phyloP scores from a whole-genome alignment of 805 yeast genomes.

The Scheffersomyces stipitis region DNA sequence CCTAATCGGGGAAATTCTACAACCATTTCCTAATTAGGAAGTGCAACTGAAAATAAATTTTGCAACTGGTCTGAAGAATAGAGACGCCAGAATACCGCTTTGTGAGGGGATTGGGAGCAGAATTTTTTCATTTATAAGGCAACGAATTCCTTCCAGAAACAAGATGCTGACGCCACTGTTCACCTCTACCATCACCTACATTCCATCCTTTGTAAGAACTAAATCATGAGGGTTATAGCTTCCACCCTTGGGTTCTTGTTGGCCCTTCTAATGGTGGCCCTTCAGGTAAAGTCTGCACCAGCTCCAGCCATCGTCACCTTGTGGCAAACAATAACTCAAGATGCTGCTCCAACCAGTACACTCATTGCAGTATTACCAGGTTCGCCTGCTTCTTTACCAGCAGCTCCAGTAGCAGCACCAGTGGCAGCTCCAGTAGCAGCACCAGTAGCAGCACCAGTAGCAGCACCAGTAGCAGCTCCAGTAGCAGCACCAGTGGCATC shows the following conservation, averaged over 20 bases:
- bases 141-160: too few species aligned
- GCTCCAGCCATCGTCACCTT: slow-evolving; percentile 28
- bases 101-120: too few species aligned
- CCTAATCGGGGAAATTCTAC: too few species aligned
- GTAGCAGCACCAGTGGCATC: slow-evolving; percentile 12
- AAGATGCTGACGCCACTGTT: too few species aligned
- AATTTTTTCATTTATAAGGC: too few species aligned
- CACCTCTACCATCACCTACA: too few species aligned
- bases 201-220: too few species aligned
- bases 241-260: background rate
- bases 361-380: background rate
- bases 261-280: background rate
- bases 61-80: too few species aligned
- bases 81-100: too few species aligned
- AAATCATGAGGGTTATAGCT: background rate
- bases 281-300: slow-evolving; percentile 13
- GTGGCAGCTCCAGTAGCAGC: slow-evolving; percentile 6
- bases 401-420: slow-evolving; percentile 7
- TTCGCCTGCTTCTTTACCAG: slow-evolving; percentile 3
- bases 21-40: too few species aligned
- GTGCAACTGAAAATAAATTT: too few species aligned
- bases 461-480: slow-evolving; percentile 15
- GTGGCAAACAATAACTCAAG: slow-evolving; percentile 16
- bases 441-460: slow-evolving; percentile 7
- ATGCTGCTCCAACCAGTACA: slow-evolving; percentile 9